phyloP scores from a whole-genome alignment of 805 yeast species.

The Candida morakotiae region DNA sequence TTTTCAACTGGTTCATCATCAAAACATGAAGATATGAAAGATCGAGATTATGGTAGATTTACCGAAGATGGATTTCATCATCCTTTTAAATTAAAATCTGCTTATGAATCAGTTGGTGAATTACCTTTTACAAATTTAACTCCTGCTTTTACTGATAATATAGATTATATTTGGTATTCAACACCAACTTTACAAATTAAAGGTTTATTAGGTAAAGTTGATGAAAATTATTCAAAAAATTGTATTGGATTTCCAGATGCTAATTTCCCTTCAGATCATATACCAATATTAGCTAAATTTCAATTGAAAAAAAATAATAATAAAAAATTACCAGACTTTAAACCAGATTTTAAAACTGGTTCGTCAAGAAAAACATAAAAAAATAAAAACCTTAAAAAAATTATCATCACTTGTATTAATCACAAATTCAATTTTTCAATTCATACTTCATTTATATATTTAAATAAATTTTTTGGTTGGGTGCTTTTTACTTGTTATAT shows the following conservation, averaged over 20 bases:
- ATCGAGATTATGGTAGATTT: conserved; percentile 85
- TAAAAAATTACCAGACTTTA: conserved; percentile 34
- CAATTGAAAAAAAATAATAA: conserved; percentile 53
- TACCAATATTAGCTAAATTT: conserved; percentile 79
- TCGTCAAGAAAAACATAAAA: conserved; percentile 35
- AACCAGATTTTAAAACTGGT: conserved; percentile 42
- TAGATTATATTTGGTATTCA: conserved; percentile 95
- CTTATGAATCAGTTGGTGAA: conserved; percentile 82
- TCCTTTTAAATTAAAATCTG: conserved; percentile 74
- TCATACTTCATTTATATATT: not conserved
- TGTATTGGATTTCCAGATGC: conserved; percentile 92
- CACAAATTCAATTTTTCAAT: not conserved
- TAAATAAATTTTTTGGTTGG: not conserved
- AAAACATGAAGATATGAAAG: conserved; percentile 75
- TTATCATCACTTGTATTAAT: not conserved
- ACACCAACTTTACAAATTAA: conserved; percentile 75
- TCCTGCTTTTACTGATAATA: conserved; percentile 87
- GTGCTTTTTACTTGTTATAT: not conserved
- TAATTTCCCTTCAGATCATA: conserved; percentile 91
- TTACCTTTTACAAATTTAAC: conserved; percentile 92
- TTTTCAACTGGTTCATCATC: conserved; percentile 78
- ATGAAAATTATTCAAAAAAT: conserved; percentile 67
- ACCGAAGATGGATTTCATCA: conserved; percentile 88
- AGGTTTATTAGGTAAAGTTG: conserved; percentile 83
- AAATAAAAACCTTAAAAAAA: not conserved